These are phyloP conservation scores for Globisporangium ultimum DNA, from an alignment of 352 stramenopile genomes.

Conservation along the genomic window DNA sequence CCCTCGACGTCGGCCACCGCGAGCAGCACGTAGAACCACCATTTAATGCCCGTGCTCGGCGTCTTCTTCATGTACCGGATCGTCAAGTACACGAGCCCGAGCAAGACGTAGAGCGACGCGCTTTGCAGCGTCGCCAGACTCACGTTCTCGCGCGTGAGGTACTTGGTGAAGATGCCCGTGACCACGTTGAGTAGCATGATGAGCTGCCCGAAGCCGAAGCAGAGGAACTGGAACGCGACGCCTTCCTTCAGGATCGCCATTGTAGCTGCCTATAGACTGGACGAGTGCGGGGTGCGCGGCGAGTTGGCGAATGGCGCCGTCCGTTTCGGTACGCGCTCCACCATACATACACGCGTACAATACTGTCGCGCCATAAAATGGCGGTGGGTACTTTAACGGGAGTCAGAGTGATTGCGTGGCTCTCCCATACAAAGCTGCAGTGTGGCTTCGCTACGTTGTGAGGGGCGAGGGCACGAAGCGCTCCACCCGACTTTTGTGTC, in stretches of 20 bases:
- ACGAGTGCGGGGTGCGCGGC: not conserved
- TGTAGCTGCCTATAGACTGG: not conserved
- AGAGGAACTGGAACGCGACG: conserved; percentile 43
- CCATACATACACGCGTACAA: no score
- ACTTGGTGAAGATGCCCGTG: conserved; percentile 55
- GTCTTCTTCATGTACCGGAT: conserved; percentile 33
- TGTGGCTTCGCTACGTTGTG: no score
- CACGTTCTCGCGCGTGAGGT: conserved; percentile 45
- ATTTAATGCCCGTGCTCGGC: conserved; percentile 31
- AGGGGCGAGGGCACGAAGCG: no score
- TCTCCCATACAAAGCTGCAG: no score
- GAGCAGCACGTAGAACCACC: conserved; percentile 66
- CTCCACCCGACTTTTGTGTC: no score
- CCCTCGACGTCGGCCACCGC: conserved; percentile 58
- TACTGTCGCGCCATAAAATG: not conserved
- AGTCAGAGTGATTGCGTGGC: no score
- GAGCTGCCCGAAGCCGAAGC: conserved; percentile 62
- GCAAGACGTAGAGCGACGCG: conserved; percentile 49
- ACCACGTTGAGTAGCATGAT: conserved; percentile 65
- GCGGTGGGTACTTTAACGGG: no score
- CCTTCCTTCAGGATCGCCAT: conserved; percentile 7
- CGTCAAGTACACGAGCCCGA: conserved; percentile 43
- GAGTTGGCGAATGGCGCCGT: not conserved
- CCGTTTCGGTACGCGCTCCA: not conserved
- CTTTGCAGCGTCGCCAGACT: conserved; percentile 61